Evolutionary conservation across 2,329 filamentous ascomycete species (phyloP), one percentile per base, ranked within the genome.

Genomic region (Berkeleyomyces basicola): DNA sequence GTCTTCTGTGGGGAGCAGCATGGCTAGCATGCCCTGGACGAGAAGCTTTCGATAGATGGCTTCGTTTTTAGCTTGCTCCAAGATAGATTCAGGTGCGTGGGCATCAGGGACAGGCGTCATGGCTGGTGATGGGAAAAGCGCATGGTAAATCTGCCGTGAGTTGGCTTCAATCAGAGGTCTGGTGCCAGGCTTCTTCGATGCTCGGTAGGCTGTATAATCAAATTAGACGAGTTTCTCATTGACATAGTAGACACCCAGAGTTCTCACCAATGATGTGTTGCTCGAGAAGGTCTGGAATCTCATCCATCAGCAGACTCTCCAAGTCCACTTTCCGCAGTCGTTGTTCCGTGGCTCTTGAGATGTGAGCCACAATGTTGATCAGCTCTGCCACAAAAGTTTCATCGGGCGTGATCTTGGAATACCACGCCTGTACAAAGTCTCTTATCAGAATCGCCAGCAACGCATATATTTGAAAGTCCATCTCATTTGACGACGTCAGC

Each of bases 391-490:
- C 85, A 70, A 99, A 95, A 10, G 83, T 80, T 71, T 91, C 87
- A 73, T 99, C 92, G 3, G 90, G 83, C 1, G 92, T 96, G 72
- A 99, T 93, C 72, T 86, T 92, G 67, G 79, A 80, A 76, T 99
- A 99, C 93, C 93, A 99, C 40, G 83, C 84, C 72, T 93, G 86
- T 44, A 99, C 87, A 71, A 90, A 96, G 67, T 96, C 90, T 69
- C 88, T 85, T 68, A 96, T 79, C 66, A 97, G 84, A 64, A 97
- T 87, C 61, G 93, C 88, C 65, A 99, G 84, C 65, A 97, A 82
- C 37, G 89, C 92, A 71, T 66, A 99, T 3, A 99, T 80, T 74
- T 99, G 88, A 63, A 95, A 76, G 72, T 99, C 93, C 65, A 97
- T 83, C 68, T 95, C 90, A 72, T 96, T 95, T 60, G 90, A 90